Conservation (phyloP, 2,329 filamentous ascomycete genomes). For the Aureobasidium sp. region DNA sequence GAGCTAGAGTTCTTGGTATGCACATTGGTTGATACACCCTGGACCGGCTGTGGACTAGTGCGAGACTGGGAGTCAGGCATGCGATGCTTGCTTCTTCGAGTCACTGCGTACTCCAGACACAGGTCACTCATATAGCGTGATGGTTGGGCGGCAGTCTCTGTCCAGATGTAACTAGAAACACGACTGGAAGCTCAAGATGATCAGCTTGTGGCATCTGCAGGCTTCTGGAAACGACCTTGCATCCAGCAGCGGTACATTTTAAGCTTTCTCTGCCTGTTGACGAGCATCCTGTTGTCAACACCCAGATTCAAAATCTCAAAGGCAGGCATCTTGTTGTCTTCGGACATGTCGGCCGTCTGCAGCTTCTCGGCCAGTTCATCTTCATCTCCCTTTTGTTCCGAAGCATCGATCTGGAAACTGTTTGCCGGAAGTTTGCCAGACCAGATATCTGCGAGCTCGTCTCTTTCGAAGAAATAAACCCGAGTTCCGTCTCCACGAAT, state of each 20-base stretch:
- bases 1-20: too few relatives aligned
- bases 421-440: slow-evolving; percentile 36
- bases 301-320: slow-evolving; percentile 73
- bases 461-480: slow-evolving; percentile 93
- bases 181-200: too few relatives aligned
- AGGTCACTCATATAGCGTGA: too few relatives aligned
- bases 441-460: slow-evolving; percentile 79
- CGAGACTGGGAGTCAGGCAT: too few relatives aligned
- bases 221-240: slow-evolving; percentile 64
- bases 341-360: slow-evolving; percentile 16
- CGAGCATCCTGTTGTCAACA: slow-evolving; percentile 78
- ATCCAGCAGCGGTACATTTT: slow-evolving; percentile 99
- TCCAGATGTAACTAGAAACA: too few relatives aligned
- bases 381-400: slow-evolving; percentile 21
- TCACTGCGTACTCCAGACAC: too few relatives aligned
- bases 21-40: too few relatives aligned
- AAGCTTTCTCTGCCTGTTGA: slow-evolving; percentile 81
- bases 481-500: slow-evolving; percentile 90
- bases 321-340: slow-evolving; percentile 20
- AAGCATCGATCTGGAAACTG: slow-evolving; percentile 22
- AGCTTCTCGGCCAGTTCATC: slow-evolving; percentile 19
- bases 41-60: too few relatives aligned
- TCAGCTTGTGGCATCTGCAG: slow-evolving; percentile 20
- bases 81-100: too few relatives aligned
- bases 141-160: too few relatives aligned